Evolutionary conservation across 2,329 filamentous ascomycete genomes (phyloP).

Genomic region (Colletotrichum lindemuthianum): DNA sequence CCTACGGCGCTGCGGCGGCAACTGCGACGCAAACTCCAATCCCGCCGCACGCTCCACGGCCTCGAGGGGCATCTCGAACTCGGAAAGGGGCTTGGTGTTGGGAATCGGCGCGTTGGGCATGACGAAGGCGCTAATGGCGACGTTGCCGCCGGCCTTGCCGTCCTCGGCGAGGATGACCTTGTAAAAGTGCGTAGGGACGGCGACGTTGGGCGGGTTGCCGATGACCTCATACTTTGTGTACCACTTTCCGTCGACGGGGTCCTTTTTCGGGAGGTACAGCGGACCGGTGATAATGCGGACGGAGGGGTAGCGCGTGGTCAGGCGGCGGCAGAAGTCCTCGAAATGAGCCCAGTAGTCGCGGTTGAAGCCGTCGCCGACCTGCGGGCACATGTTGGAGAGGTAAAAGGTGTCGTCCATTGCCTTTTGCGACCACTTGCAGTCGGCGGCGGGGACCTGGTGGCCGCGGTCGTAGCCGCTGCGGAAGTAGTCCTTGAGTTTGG

Average conservation of each 20-base stretch:
- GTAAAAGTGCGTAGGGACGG: conserved; percentile 98
- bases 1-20: conserved; percentile 78
- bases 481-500: conserved; percentile 91
- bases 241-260: conserved; percentile 90
- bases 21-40: conserved; percentile 85
- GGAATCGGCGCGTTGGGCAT: conserved; percentile 90
- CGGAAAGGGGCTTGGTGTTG: conserved; percentile 85
- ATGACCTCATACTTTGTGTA: conserved; percentile 96
- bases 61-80: conserved; percentile 96
- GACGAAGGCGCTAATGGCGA: conserved; percentile 93
- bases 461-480: conserved; percentile 94
- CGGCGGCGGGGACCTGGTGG: conserved; percentile 96
- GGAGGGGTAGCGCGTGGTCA: conserved; percentile 83
- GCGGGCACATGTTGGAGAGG: conserved; percentile 96
- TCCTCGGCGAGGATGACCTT: conserved; percentile 98
- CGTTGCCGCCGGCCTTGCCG: conserved; percentile 73
- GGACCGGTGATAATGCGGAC: conserved; percentile 95
- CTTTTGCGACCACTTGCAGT: conserved; percentile 92
- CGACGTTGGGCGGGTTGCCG: conserved; percentile 89
- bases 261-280: conserved; percentile 87
- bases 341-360: conserved; percentile 99
- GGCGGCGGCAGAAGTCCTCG: conserved; percentile 91
- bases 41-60: conserved; percentile 92
- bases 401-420: conserved; percentile 97
- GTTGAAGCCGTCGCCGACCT: conserved; percentile 98